Base-by-base conservation (phyloP, 768 basidiomycete genomes). In the Leccinum imitatum region DNA sequence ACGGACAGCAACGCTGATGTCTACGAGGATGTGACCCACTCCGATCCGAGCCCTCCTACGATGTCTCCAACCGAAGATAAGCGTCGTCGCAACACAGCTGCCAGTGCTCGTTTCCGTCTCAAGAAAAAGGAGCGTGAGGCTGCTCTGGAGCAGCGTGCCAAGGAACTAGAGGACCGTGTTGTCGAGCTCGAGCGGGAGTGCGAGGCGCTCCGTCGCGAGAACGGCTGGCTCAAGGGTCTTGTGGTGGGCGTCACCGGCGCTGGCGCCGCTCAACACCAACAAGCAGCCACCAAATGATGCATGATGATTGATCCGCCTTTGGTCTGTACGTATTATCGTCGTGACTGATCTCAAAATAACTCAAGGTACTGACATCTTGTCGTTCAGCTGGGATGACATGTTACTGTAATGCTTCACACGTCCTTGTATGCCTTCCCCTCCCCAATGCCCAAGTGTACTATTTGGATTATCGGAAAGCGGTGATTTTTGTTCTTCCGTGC, bases 61-160 rank as follows among this genome's bases (percentile, higher is more conserved):
- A 21, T 85, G 3, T 82, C 82, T 7, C 78, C 87, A 6, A 74
- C 87, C 0, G 94, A 96, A 74, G 94, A 96, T 75, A 96, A 96
- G 71, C 87, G 94, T n/a, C 83, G 93, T 59, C 80, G 94, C 50
- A 97, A 97, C 72, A 97, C 94, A 0, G 92, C 92, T 1, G 94
- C 94, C 0, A 93, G 90, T 56, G 94, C 94, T 33, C 90, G 94
- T 8, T 97, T 97, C 82, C 84, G 94, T 60, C 75, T 93, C 69
- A 97, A 96, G 83, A 97, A 97, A 82, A 97, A 97, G 79, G 93
- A 95, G 75, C 82, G 95, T 14, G 95, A 97, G 76, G 88, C 85
- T 2, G 94, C 95, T 15, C 79, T 96, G 21, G 95, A 96, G 76
- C 82, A 80, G 47, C 87, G 86, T 67, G 86, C 90, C 15, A 93